Evolutionary conservation across 805 yeast species (phyloP), one percentile per base, ranked within the genome.

Genomic region (Barnettozyma sucrosica): DNA sequence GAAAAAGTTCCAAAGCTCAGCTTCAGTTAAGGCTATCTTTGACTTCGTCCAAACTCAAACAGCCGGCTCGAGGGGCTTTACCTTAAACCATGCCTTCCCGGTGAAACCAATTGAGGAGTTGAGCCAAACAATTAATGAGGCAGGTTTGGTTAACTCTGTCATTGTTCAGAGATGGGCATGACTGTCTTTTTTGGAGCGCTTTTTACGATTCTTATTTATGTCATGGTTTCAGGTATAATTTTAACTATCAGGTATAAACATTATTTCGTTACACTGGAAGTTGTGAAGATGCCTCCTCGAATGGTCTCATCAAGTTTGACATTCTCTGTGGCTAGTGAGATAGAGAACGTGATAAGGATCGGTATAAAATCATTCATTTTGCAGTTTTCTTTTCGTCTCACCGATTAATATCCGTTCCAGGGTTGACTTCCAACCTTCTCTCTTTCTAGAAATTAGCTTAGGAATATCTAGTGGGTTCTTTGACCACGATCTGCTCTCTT

Each of bases 51-150:
- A 72, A 39, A 55, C 58, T 24, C 72, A 78, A 52, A 72, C 79
- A 4, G 24, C 62, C 18, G 61, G 66, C n/a, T 57, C 63, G 5
- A 56, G 58, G 30, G 64, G 70, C 5, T 90, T 86, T 66, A 73
- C 77, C 5, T 73, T 90, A 51, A 85, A 85, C 47, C 80, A 85
- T 52, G 80, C 95, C 0, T 88, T 88, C 69, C 98, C 98, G 9
- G 82, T 85, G 25, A 77, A 79, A 62, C 80, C 83, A 24, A 77
- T 92, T 36, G 80, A 76, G 43, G 80, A 85, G 48, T 67, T 72
- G 39, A 69, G 68, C 10, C 61, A 72, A 34, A 76, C 85, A 2
- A 79, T 92, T 43, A 77, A 75, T 48, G 89, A 81, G 25, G 93
- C 95, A 5, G 88, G 88, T 30, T 71, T 89, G 53, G 75, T 77